Percentiles rank a stretch among this genome's conserved stretches.
phyloP scores from a whole-genome alignment of 2,329 filamentous ascomycete species.

The Botrytis medusae region DNA sequence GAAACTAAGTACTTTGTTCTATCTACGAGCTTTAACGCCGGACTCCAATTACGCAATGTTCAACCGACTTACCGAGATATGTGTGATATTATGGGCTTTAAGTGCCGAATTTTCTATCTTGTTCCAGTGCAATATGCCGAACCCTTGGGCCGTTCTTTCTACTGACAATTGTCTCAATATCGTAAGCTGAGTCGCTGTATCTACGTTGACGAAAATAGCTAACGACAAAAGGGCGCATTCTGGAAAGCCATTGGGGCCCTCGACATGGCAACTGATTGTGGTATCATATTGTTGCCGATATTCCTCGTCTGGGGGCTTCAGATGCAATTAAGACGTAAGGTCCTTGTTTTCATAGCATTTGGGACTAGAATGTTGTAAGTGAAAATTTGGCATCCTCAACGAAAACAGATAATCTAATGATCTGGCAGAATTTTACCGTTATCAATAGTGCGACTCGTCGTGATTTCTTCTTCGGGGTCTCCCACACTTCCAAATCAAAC shows the following conservation, averaged over 20 bases:
- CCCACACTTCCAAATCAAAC: conserved; percentile 25
- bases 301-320: conserved; percentile 49
- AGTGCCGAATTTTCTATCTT: conserved; percentile 22
- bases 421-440: conserved; percentile 42
- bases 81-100: conserved; percentile 16
- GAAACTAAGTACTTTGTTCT: conserved; percentile 32
- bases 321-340: conserved; percentile 42
- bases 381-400: neutral
- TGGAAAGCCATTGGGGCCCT: conserved; percentile 52
- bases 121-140: conserved; percentile 36
- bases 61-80: conserved; percentile 23
- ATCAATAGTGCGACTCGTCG: conserved; percentile 27
- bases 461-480: conserved; percentile 22
- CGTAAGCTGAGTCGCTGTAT: conserved; percentile 20
- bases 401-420: neutral
- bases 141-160: conserved; percentile 33
- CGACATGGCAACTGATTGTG: conserved; percentile 49
- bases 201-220: neutral
- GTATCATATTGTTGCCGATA: conserved; percentile 48
- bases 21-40: conserved; percentile 18
- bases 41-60: conserved; percentile 19
- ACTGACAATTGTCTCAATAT: conserved; percentile 30
- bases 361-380: conserved; percentile 41
- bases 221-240: conserved; percentile 29
- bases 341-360: conserved; percentile 28